Conservation (phyloP, 2,329 filamentous ascomycete genomes). For the Acrocalymma vagum region DNA sequence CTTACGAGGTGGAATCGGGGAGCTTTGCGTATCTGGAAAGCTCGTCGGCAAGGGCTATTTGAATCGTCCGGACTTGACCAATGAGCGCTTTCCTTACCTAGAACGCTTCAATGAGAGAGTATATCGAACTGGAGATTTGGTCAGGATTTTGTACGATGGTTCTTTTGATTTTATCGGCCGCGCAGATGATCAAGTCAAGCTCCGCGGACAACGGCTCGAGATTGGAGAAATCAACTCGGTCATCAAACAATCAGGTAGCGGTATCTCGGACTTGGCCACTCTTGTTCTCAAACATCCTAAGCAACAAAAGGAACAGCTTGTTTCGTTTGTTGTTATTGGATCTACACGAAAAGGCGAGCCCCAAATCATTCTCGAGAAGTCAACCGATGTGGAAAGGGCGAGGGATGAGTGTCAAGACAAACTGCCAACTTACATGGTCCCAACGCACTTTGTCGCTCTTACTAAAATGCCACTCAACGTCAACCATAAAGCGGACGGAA, state of each 20-base stretch:
- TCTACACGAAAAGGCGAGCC: conserved; percentile 22
- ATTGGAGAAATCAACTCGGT: conserved; percentile 90
- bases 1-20: conserved; percentile 79
- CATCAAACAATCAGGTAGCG: conserved; percentile 68
- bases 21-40: conserved; percentile 86
- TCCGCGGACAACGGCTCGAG: conserved; percentile 87
- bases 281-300: conserved; percentile 76
- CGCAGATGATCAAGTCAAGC: conserved; percentile 90
- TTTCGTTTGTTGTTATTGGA: conserved; percentile 70
- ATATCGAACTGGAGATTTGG: conserved; percentile 90
- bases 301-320: conserved; percentile 82
- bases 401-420: conserved; percentile 70
- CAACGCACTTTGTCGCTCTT: conserved; percentile 80
- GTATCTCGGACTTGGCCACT: conserved; percentile 76
- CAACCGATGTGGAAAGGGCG: conserved; percentile 22
- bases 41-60: conserved; percentile 91
- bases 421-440: conserved; percentile 89
- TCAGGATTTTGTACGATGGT: conserved; percentile 79
- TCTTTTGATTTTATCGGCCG: conserved; percentile 89
- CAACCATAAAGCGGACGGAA: conserved; percentile 89
- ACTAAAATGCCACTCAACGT: conserved; percentile 79
- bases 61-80: conserved; percentile 79
- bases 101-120: conserved; percentile 58
- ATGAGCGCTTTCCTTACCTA: conserved; percentile 77
- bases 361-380: conserved; percentile 27